Evolutionary conservation across 2,329 filamentous ascomycete species (phyloP).

Genomic region (Aspergillus novoparasiticus): DNA sequence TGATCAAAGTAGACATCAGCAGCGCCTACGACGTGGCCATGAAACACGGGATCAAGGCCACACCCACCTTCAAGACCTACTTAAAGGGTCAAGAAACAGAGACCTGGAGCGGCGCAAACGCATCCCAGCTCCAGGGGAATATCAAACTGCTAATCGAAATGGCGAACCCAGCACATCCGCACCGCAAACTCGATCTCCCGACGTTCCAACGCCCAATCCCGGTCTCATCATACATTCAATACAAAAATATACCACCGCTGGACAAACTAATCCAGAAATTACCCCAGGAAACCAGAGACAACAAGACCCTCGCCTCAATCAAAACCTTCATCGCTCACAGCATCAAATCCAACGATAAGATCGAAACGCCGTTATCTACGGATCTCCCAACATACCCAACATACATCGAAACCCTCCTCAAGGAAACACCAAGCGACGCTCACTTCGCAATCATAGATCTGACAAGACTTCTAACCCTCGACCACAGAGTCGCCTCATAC

Average conservation of each 20-base stretch:
- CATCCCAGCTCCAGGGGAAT: conserved; percentile 67
- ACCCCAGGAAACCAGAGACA: conserved; percentile 56
- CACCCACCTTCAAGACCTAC: conserved; percentile 88
- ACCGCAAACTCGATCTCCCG: conserved; percentile 70
- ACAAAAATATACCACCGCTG: conserved; percentile 77
- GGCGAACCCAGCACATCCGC: conserved; percentile 74
- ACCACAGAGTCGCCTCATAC: conserved; percentile 77
- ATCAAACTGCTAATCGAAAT: conserved; percentile 74
- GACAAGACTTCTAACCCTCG: conserved; percentile 73
- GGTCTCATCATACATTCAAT: conserved; percentile 65
- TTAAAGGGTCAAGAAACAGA: conserved; percentile 74
- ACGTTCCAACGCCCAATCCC: conserved; percentile 65
- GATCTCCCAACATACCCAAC: conserved; percentile 66
- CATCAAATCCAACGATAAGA: conserved; percentile 46
- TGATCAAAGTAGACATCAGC: conserved; percentile 83
- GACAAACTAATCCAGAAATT: conserved; percentile 81
- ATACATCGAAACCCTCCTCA: conserved; percentile 61
- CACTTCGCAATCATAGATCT: conserved; percentile 87
- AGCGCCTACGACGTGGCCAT: conserved; percentile 64
- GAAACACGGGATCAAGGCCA: conserved; percentile 70
- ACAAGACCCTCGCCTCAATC: conserved; percentile 64
- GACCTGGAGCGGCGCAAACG: conserved; percentile 78
- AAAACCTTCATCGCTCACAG: conserved; percentile 66
- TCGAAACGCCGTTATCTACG: conserved; percentile 69
- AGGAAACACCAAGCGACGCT: conserved; percentile 61